phyloP scores from a whole-genome alignment of 1,139 yeast genomes.

The Blastobotrys niveus region DNA sequence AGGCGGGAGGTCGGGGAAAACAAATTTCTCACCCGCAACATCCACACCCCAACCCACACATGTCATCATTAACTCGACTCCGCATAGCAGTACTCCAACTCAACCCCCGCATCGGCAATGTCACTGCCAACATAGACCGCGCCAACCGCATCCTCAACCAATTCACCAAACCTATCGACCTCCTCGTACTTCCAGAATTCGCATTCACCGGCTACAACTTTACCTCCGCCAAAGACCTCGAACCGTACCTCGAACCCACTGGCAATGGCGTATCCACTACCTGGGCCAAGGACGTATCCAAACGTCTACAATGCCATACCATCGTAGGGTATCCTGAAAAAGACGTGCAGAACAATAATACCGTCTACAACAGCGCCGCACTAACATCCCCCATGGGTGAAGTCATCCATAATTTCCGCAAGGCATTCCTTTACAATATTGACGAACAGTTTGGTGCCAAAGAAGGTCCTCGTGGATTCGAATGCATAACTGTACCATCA shows the following conservation, averaged over 20 bases:
- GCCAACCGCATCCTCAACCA: conserved; percentile 41
- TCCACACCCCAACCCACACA: not conserved
- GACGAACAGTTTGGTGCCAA: conserved; percentile 78
- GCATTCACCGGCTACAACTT: conserved; percentile 85
- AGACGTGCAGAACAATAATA: conserved; percentile 24
- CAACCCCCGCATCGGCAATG: conserved; percentile 58
- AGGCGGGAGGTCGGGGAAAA: too few species aligned
- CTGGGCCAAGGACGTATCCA: conserved; percentile 55
- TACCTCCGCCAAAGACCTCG: conserved; percentile 44
- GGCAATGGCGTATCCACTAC: conserved; percentile 44
- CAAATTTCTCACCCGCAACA: too few species aligned
- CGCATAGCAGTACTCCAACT: conserved; percentile 65
- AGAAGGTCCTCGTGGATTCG: conserved; percentile 48
- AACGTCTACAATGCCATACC: conserved; percentile 54
- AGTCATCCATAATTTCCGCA: conserved; percentile 63
- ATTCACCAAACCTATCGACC: conserved; percentile 32
- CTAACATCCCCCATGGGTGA: conserved; percentile 56
- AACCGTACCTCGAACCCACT: conserved; percentile 52
- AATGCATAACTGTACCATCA: conserved; percentile 10
- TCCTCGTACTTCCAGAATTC: conserved; percentile 74
- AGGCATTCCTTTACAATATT: conserved; percentile 69
- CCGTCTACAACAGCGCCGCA: conserved; percentile 66
- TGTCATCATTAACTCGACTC: not conserved
- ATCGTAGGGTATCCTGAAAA: conserved; percentile 79
- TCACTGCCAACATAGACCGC: conserved; percentile 49